A percentile compares a stretch with the other conserved stretches of the same genome.
phyloP scores from a whole-genome alignment of 1,284 basidiomycete genomes.

The Bothia castanella region DNA sequence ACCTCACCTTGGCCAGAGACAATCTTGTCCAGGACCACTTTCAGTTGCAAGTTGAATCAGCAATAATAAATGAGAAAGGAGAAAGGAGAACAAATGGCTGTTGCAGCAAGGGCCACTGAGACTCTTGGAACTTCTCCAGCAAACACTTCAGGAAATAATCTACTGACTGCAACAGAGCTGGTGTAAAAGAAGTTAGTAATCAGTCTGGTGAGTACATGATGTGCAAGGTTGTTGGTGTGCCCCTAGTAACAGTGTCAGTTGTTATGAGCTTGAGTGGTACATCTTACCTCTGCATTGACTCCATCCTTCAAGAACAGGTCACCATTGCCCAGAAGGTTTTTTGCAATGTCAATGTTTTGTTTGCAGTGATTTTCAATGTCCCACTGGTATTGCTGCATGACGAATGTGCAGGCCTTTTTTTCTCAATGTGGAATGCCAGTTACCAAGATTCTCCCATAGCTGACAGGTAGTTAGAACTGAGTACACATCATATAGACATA shows the following conservation, averaged over 20 bases:
- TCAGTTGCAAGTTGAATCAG: not conserved
- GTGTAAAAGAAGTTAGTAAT: constrained; percentile 11
- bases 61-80: not conserved
- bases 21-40: not conserved
- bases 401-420: constrained; percentile 13
- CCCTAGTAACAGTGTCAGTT: constrained; percentile 3
- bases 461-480: not conserved
- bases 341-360: not conserved
- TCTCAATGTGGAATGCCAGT: constrained; percentile 4
- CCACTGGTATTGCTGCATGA: constrained; percentile 4
- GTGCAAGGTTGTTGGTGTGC: constrained; percentile 10
- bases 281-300: constrained; percentile 4
- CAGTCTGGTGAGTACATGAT: not conserved
- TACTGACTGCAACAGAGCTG: not conserved
- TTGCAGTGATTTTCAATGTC: not conserved
- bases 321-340: not conserved
- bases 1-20: not conserved
- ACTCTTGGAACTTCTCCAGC: not conserved
- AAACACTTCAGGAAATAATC: constrained; percentile 2
- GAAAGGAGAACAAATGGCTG: not conserved
- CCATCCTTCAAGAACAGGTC: constrained; percentile 7
- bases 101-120: not conserved
- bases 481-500: not conserved
- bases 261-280: too few species aligned
- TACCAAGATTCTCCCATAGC: constrained; percentile 12